A percentile compares a stretch with the other conserved stretches of the same genome.
These are phyloP conservation scores for Umbelopsis sp. DNA, from an alignment of 192 early-diverging fungal genomes.

Conservation along the genomic window DNA sequence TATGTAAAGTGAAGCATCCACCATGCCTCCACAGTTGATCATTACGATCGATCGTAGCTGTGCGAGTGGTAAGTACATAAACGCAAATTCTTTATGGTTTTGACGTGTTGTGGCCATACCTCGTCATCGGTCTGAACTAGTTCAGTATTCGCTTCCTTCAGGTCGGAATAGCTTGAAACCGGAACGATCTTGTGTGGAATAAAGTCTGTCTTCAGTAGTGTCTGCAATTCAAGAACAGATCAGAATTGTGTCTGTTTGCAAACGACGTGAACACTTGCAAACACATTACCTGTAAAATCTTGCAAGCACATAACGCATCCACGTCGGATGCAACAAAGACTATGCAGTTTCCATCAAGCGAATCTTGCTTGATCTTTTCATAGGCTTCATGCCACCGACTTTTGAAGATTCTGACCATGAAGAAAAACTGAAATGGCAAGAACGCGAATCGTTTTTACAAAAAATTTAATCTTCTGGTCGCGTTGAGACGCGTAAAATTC, in stretches of 20 bases:
- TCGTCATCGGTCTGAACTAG: constrained; percentile 55
- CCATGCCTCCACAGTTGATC: constrained; percentile 85
- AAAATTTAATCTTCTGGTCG: constrained; percentile 3
- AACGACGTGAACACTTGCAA: constrained; percentile 9
- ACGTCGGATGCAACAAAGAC: constrained; percentile 79
- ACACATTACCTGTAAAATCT: constrained; percentile 67
- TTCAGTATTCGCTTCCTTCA: constrained; percentile 54
- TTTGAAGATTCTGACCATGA: constrained; percentile 59
- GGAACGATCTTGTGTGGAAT: constrained; percentile 84
- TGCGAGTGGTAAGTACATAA: neutral
- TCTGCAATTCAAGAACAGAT: constrained; percentile 32
- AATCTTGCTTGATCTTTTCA: constrained; percentile 47
- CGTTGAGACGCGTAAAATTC: constrained; percentile 1
- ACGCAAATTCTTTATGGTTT: neutral
- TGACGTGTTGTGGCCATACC: constrained; percentile 28
- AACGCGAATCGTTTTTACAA: constrained; percentile 18
- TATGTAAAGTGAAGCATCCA: constrained; percentile 72
- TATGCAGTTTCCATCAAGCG: constrained; percentile 54
- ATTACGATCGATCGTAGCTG: constrained; percentile 77
- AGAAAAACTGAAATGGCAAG: neutral
- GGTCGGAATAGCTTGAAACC: constrained; percentile 66
- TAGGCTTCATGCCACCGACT: constrained; percentile 59
- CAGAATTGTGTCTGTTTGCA: neutral
- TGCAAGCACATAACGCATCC: constrained; percentile 81
- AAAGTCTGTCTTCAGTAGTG: constrained; percentile 77